A percentile compares a stretch with the other conserved stretches of the same genome.
Evolutionary conservation across 371 early-diverging fungal genomes (phyloP).

Genomic region (Lichtheimia ramosa): DNA sequence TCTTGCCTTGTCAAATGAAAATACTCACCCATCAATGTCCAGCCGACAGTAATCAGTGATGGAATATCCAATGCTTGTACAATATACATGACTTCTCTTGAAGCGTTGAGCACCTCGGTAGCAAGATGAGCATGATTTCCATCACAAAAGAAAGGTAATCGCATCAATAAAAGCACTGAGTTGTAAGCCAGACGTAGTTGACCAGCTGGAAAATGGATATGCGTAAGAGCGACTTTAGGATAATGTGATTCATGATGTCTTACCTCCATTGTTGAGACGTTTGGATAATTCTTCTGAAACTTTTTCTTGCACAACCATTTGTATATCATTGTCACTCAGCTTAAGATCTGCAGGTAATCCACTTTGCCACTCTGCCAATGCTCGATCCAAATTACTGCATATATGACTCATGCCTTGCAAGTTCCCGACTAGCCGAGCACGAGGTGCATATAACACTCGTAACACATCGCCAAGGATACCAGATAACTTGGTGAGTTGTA

Average conservation of each 20-base stretch:
- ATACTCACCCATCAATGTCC: slow-evolving; percentile 36
- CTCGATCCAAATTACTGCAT: slow-evolving; percentile 19
- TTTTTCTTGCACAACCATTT: slow-evolving; percentile 13
- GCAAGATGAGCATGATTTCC: not conserved
- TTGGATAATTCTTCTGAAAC: slow-evolving; percentile 11
- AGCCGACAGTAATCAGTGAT: slow-evolving; percentile 23
- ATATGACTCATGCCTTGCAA: slow-evolving; percentile 21
- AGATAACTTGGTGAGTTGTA: slow-evolving; percentile 25
- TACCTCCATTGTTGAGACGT: slow-evolving; percentile 38
- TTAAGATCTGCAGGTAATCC: slow-evolving; percentile 20
- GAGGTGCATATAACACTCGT: slow-evolving; percentile 32
- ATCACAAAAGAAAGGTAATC: slow-evolving; percentile 26
- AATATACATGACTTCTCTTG: slow-evolving; percentile 18
- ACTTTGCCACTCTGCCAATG: slow-evolving; percentile 28
- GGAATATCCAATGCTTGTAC: slow-evolving; percentile 18
- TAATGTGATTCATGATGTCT: not conserved
- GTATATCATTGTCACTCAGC: slow-evolving; percentile 19
- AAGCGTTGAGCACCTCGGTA: not conserved
- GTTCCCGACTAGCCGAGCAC: slow-evolving; percentile 22
- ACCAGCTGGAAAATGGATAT: slow-evolving; percentile 17
- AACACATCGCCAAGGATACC: slow-evolving; percentile 37
- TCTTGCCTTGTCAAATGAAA: too few species aligned
- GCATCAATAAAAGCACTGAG: slow-evolving; percentile 22
- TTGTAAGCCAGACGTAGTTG: slow-evolving; percentile 22
- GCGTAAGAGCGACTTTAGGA: too few species aligned